Evolutionary conservation across 2,329 filamentous ascomycete genomes (phyloP).

Genomic region (Calonectria hawksworthii): DNA sequence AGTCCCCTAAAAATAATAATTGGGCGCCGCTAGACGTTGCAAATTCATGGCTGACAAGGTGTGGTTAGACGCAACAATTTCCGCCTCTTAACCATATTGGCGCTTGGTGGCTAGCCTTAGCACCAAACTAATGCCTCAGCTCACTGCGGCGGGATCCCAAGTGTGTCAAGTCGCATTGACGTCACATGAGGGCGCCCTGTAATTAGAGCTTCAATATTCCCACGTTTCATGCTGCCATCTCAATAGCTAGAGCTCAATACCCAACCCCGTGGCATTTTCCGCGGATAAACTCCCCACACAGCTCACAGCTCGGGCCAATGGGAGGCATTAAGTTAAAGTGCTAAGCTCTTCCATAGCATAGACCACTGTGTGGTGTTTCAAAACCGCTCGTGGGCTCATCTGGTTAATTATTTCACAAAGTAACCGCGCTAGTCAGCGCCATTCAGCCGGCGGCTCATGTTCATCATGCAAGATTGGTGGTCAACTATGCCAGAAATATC

Average conservation of each 20-base stretch:
- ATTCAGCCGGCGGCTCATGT: not conserved
- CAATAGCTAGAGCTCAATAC: not conserved
- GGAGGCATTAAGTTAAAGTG: not conserved
- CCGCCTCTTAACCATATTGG: not conserved
- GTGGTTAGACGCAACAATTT: not conserved
- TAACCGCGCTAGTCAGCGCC: not conserved
- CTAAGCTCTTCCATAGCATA: not conserved
- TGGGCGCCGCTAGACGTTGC: not conserved
- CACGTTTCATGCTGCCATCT: not conserved
- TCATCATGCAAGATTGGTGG: not conserved
- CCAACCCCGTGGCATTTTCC: not conserved
- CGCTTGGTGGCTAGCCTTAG: not conserved
- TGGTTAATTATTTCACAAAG: not conserved
- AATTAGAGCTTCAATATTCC: not conserved
- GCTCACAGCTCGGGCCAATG: not conserved
- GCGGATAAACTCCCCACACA: not conserved
- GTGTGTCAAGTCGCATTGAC: conserved; percentile 9
- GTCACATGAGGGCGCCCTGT: not conserved
- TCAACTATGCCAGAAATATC: conserved; percentile 36
- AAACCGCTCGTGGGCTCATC: not conserved
- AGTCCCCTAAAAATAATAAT: not conserved
- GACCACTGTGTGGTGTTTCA: not conserved
- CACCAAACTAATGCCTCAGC: not conserved
- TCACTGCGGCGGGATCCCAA: not conserved
- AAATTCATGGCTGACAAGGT: not conserved